Evolutionary conservation across 2,329 filamentous ascomycete genomes (phyloP).

Genomic region (Lasiodiplodia hormozganensis): DNA sequence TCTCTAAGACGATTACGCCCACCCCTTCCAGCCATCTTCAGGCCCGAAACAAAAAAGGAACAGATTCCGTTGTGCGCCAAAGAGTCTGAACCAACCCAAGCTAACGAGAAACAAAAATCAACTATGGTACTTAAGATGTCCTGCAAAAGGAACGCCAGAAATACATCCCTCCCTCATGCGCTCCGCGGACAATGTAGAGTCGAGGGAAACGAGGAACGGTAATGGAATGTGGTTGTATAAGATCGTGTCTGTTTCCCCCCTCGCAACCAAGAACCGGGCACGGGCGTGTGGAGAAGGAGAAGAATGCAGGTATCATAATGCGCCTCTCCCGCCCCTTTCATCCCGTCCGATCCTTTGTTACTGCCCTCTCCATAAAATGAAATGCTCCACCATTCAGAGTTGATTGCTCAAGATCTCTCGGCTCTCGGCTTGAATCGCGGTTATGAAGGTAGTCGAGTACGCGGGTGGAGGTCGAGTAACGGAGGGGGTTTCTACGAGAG

Average conservation of each 20-base stretch:
- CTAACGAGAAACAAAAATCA: background rate
- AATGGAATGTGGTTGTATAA: slow-evolving; percentile 2
- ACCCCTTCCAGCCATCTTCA: background rate
- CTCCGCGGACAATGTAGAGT: background rate
- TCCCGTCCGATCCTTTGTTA: background rate
- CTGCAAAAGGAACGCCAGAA: slow-evolving; percentile 15
- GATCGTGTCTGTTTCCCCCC: background rate
- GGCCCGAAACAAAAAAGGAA: background rate
- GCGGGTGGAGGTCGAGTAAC: background rate
- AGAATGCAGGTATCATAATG: background rate
- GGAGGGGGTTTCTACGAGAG: slow-evolving; percentile 57
- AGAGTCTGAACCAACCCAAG: slow-evolving; percentile 5
- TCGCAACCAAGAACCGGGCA: background rate
- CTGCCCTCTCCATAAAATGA: background rate
- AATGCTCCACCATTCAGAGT: background rate
- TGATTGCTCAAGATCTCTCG: background rate
- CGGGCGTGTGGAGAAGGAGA: background rate
- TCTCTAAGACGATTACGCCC: slow-evolving; percentile 1
- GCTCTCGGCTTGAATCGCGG: background rate
- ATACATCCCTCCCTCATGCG: background rate
- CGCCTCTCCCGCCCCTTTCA: background rate
- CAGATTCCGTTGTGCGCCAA: background rate
- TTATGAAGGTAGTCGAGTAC: background rate
- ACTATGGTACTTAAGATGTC: background rate
- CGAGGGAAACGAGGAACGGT: background rate